Evolutionary conservation across 2,329 filamentous ascomycete species (phyloP).

Genomic region (Orbilia ellipsospora): DNA sequence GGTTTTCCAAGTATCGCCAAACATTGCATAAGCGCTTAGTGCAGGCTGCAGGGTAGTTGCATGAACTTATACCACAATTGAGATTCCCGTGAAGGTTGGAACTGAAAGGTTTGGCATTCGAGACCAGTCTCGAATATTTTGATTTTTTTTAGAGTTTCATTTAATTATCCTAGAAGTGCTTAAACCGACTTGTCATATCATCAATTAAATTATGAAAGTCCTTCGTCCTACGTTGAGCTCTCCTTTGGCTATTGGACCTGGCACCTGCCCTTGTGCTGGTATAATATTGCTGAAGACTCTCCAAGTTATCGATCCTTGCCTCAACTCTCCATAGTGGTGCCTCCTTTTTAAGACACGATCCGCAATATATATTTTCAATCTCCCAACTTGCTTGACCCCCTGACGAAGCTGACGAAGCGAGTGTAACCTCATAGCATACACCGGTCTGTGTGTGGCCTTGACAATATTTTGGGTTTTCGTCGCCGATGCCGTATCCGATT

Average conservation of each 20-base stretch:
- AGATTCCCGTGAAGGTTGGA: too few species aligned
- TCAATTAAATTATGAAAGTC: conserved; percentile 1
- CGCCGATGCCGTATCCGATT: background rate
- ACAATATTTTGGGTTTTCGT: background rate
- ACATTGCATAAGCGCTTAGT: too few species aligned
- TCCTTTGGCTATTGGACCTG: background rate
- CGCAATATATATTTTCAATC: conserved; percentile 27
- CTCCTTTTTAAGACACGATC: conserved; percentile 18
- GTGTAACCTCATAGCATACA: conserved; percentile 5
- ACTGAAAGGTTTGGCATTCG: too few species aligned
- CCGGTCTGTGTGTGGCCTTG: background rate
- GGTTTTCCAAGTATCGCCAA: too few species aligned
- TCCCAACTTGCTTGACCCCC: conserved; percentile 11
- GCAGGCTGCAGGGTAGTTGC: too few species aligned
- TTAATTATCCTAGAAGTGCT: conserved; percentile 5
- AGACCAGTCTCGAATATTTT: background rate
- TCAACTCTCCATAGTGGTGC: conserved; percentile 23
- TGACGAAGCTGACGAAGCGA: conserved; percentile 19
- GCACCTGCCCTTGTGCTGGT: background rate
- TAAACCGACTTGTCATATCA: conserved; percentile 12
- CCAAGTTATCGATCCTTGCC: conserved; percentile 11
- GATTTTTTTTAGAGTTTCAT: background rate
- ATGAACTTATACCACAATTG: too few species aligned
- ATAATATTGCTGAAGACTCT: conserved; percentile 5
- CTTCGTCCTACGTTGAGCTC: background rate